phyloP scores from a whole-genome alignment of 306 rosid species.

The Lupinus albus region DNA sequence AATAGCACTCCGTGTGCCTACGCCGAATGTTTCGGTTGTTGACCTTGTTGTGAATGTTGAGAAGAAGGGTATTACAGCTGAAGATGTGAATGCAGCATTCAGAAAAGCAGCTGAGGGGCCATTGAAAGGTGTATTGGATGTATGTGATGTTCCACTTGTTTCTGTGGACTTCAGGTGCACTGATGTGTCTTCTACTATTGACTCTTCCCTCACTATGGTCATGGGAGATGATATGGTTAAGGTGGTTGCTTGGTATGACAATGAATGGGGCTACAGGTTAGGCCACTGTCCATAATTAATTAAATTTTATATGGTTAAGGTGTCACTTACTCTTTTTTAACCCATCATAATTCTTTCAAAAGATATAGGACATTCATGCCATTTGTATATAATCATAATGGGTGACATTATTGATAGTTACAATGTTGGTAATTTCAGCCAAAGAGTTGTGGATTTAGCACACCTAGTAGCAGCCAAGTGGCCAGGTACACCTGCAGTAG shows the following conservation, averaged over 20 bases:
- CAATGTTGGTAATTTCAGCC: slow-evolving; percentile 59
- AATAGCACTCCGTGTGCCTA: slow-evolving; percentile 94
- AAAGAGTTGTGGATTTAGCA: slow-evolving; percentile 97
- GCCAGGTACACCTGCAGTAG: slow-evolving; percentile 62
- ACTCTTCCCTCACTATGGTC: slow-evolving; percentile 94
- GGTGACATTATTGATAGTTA: slow-evolving; percentile 25
- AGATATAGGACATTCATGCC: slow-evolving; percentile 1
- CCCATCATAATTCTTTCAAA: not conserved
- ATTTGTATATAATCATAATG: not conserved
- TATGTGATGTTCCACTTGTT: slow-evolving; percentile 92
- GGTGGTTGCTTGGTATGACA: slow-evolving; percentile 99
- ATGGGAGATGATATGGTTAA: slow-evolving; percentile 99
- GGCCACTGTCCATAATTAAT: slow-evolving; percentile 18
- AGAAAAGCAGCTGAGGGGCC: slow-evolving; percentile 91
- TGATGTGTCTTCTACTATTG: slow-evolving; percentile 91
- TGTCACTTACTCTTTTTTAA: not conserved
- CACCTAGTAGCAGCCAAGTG: slow-evolving; percentile 85
- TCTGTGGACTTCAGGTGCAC: slow-evolving; percentile 88
- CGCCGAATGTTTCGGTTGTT: slow-evolving; percentile 93
- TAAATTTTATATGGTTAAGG: not conserved
- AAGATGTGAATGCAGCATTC: slow-evolving; percentile 93
- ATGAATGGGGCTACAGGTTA: slow-evolving; percentile 99
- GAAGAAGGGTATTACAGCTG: slow-evolving; percentile 86
- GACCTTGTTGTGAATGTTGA: slow-evolving; percentile 88
- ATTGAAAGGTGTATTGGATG: slow-evolving; percentile 81